Base-by-base conservation (phyloP, 2,329 filamentous ascomycete species). In the Intubia oerlemansii region DNA sequence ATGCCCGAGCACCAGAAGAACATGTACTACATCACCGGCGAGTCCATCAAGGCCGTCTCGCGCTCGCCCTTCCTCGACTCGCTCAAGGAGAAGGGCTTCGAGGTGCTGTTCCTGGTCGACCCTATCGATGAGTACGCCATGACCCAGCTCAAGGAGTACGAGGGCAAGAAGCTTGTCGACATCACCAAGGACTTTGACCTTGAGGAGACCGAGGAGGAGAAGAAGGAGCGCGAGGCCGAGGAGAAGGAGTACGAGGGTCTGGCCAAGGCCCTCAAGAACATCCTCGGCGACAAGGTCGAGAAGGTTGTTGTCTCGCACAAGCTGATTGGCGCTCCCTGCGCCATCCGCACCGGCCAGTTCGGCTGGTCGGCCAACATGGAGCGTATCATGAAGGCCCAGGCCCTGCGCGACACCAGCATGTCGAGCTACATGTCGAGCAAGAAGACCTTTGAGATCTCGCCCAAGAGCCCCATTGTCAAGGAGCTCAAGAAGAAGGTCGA, bases 171-270 rank as follows among this genome's bases (percentile, higher is more conserved):
- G 75, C 78, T 98, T 30, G 84, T 98, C 48, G 88, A 98, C 53
- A 95, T 98, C 62, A 98, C 88, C 69, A 98, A 98, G 78, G 88
- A 98, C 70, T 98, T 98, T 54, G 88, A 98, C 65, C 81, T 98
- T 37, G 88, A 98, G 74, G 88, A 98, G 78, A 90, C 82, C 28
- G 88, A 98, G 17, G 88, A 98, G 51, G 88, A 98, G 80, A 98
- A 95, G 84, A 77, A 73, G 53, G 57, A 73, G 45, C 88, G 88
- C 42, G 88, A 95, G 69, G 66, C 65, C 33, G 81, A 95, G 66
- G 85, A 93, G 76, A 95, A 95, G 75, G 84, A 95, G 63, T 98
- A 62, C 55, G 88, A 98, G 65, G 57, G 60, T 43, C 76, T 95
- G 32, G 77, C 85, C 56, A 98, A 98, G 79, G 68, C 75, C 44